phyloP scores from a whole-genome alignment of 345 rosid species.

The Pistacia vera region DNA sequence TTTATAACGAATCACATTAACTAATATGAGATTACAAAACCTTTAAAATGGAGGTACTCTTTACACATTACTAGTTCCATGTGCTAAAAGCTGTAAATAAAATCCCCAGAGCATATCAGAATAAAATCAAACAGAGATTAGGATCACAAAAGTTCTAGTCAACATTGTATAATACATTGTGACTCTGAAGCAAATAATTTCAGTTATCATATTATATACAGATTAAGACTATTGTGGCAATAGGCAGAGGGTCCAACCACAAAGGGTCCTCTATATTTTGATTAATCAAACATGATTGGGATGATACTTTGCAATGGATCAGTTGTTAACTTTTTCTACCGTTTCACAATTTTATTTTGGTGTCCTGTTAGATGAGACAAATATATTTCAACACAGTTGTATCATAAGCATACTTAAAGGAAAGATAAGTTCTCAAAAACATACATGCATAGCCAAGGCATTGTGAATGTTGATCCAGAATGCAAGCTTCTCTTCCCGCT shows the following conservation, averaged over 20 bases:
- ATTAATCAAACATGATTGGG: background rate
- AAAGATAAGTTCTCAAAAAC: slow-evolving; percentile 20
- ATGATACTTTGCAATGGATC: background rate
- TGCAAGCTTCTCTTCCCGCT: slow-evolving; percentile 90
- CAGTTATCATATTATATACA: background rate
- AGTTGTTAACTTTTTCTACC: background rate
- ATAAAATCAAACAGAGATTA: background rate
- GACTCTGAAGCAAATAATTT: background rate
- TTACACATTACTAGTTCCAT: slow-evolving; percentile 55
- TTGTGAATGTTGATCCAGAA: slow-evolving; percentile 93
- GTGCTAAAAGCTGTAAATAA: slow-evolving; percentile 77
- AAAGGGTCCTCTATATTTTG: background rate
- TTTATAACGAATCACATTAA: background rate
- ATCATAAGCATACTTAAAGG: background rate
- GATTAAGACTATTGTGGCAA: background rate
- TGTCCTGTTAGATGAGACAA: background rate
- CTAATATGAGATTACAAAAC: slow-evolving; percentile 26
- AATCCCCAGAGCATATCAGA: slow-evolving; percentile 17
- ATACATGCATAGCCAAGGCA: slow-evolving; percentile 88
- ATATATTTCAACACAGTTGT: background rate
- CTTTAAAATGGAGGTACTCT: slow-evolving; percentile 59
- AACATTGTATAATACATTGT: background rate
- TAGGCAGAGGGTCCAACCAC: background rate
- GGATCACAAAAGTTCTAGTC: background rate
- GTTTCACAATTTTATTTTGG: background rate